Evolutionary conservation across 768 basidiomycete genomes (phyloP), one percentile per base, ranked within the genome.

Genomic region (Xerocomellus dryophilus): DNA sequence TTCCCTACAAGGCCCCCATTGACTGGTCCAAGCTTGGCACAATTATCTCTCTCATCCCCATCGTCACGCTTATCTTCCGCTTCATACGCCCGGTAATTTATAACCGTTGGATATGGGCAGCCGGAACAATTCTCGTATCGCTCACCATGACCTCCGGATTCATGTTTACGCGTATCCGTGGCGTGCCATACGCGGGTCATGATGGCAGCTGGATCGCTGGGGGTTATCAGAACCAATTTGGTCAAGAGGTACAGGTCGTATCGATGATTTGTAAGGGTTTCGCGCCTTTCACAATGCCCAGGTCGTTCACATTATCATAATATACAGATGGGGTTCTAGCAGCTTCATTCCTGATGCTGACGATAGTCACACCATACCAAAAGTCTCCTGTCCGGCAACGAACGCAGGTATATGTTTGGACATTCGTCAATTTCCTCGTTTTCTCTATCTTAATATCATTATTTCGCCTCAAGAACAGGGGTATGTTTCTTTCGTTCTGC

Each of bases 141-240:
- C 72, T 88, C 29, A 73, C 92, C 62, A 96, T 98, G 86, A 95
- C 85, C 20, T 85, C 88, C 9, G 97, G 97, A 8, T 89, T 84
- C 76, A 99, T 99, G 97, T 99, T 96, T 74, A 90, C 89, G 54
- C 88, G 87, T 59, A 99, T 99, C 62, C 86, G 96, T 57, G 79
- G 79, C 31, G 79, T 79, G 43, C 94, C 93, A 3, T 93, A 82
- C 66, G 75, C 74, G 21, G 83, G 82, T 27, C 74, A 75, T 0
- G 78, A 81, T 51, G 84, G 86, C 21, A 75, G 80, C 45, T 94
- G 93, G 88, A 87, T 99, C 63, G 90, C 93, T 9, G 78, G 74
- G 10, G 96, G 96, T 5, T 98, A 85, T 73, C 86, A 87, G 67
- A 93, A 85, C 62, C 94, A 97, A 71, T 90, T 81, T 66, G 96